These are phyloP conservation scores for Ziziphus jujuba DNA, from an alignment of 306 rosid genomes.

Conservation along the genomic window DNA sequence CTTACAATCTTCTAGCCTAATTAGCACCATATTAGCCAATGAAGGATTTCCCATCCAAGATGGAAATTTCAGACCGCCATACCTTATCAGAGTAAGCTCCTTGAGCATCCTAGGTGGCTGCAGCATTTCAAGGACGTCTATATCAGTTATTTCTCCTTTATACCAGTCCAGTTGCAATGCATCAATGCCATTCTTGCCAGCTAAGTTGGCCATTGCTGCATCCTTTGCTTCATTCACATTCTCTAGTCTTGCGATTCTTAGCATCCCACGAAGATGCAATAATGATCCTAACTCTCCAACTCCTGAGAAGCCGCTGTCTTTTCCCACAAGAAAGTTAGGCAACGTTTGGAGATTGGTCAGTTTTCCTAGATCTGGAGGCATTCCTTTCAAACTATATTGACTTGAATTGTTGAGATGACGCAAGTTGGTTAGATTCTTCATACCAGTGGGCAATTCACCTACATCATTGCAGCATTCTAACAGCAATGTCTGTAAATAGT, in stretches of 20 bases:
- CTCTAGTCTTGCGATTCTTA: slow-evolving; percentile 8
- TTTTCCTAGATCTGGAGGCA: neutral
- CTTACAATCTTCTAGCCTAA: neutral
- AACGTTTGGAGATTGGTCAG: neutral
- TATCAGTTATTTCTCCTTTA: too few relatives aligned
- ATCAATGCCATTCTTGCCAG: neutral
- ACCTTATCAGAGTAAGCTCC: neutral
- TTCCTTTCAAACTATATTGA: neutral
- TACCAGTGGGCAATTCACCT: neutral
- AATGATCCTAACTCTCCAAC: neutral
- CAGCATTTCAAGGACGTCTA: neutral
- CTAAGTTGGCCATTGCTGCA: slow-evolving; percentile 7
- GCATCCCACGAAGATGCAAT: slow-evolving; percentile 2
- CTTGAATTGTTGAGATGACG: neutral
- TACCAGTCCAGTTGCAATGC: neutral
- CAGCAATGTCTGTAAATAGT: slow-evolving; percentile 9
- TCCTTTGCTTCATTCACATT: neutral
- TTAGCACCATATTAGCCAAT: neutral
- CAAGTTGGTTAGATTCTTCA: slow-evolving; percentile 1
- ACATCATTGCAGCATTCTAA: neutral
- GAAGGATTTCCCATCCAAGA: slow-evolving; percentile 1
- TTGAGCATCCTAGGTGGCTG: neutral
- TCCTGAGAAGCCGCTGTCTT: neutral
- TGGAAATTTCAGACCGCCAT: neutral
- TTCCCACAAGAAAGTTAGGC: slow-evolving; percentile 7